phyloP scores from a whole-genome alignment of 768 basidiomycete species.

The Naganishia antarctica region DNA sequence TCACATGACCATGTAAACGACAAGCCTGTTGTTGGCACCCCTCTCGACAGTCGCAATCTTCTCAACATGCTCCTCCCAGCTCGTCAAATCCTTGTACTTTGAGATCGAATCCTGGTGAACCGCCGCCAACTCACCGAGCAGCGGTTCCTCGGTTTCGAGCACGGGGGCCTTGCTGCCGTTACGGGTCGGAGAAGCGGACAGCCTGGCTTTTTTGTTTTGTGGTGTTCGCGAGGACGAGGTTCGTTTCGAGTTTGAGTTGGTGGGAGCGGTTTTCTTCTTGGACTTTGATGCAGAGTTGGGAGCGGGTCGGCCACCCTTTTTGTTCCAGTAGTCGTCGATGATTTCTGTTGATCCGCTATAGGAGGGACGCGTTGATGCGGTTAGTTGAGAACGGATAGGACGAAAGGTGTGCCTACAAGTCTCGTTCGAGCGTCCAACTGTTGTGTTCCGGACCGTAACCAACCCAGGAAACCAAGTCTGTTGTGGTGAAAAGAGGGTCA shows the following conservation, averaged over 20 bases:
- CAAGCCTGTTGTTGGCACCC: conserved; percentile 30
- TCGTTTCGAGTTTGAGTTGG: conserved; percentile 20
- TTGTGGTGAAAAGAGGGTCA: not conserved
- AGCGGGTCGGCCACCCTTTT: conserved; percentile 33
- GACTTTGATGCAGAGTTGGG: conserved; percentile 8
- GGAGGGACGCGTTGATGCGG: not conserved
- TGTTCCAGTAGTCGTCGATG: conserved; percentile 40
- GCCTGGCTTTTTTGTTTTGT: conserved; percentile 7
- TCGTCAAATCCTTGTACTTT: conserved; percentile 38
- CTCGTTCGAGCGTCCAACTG: conserved; percentile 45
- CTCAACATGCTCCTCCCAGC: conserved; percentile 44
- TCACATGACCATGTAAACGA: conserved; percentile 45
- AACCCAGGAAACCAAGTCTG: conserved; percentile 47
- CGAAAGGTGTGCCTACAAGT: conserved; percentile 36
- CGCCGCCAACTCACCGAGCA: conserved; percentile 23
- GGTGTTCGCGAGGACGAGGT: conserved; percentile 5
- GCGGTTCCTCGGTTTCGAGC: conserved; percentile 23
- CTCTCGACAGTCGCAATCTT: conserved; percentile 44
- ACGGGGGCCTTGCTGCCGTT: conserved; percentile 22
- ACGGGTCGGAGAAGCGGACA: conserved; percentile 16
- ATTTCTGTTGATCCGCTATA: conserved; percentile 36
- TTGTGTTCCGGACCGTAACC: conserved; percentile 46
- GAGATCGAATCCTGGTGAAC: conserved; percentile 38
- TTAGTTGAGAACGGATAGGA: no score
- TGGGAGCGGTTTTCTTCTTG: conserved; percentile 27